A percentile compares a stretch with the other conserved stretches of the same genome.
Evolutionary conservation across 768 basidiomycete genomes (phyloP).

Genomic region (Tricholoma matsutake): DNA sequence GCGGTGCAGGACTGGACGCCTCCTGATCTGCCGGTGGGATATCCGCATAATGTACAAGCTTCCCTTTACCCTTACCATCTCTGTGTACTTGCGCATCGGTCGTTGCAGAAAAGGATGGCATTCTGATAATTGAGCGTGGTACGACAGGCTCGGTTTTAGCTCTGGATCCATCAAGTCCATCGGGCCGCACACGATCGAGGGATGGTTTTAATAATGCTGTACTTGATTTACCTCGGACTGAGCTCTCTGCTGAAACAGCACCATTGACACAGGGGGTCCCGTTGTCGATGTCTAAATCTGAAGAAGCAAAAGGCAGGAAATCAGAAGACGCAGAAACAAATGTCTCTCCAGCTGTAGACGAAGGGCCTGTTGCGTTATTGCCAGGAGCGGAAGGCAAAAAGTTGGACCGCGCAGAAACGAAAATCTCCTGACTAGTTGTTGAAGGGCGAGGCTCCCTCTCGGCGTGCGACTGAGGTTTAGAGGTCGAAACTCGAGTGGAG

Average conservation of each 20-base stretch:
- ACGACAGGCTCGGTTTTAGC: conserved; percentile 13
- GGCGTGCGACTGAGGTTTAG: background rate
- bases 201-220: conserved; percentile 15
- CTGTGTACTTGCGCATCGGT: conserved; percentile 8
- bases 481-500: conserved; percentile 3
- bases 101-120: conserved; percentile 10
- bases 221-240: conserved; percentile 12
- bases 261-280: conserved; percentile 2
- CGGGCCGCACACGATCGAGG: background rate
- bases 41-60: conserved; percentile 40
- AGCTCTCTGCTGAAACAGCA: conserved; percentile 4
- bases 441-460: background rate
- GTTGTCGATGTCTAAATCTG: conserved; percentile 2
- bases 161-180: conserved; percentile 4
- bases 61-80: conserved; percentile 29
- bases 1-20: conserved; percentile 42
- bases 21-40: conserved; percentile 3
- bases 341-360: conserved; percentile 17
- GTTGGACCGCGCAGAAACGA: background rate
- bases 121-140: conserved; percentile 17
- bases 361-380: background rate
- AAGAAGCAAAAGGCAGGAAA: background rate
- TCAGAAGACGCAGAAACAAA: conserved; percentile 26
- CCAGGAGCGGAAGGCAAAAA: conserved; percentile 3
- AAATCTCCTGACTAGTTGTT: background rate